phyloP scores from a whole-genome alignment of 352 stramenopile genomes.

The Globisporangium heterothallicum region DNA sequence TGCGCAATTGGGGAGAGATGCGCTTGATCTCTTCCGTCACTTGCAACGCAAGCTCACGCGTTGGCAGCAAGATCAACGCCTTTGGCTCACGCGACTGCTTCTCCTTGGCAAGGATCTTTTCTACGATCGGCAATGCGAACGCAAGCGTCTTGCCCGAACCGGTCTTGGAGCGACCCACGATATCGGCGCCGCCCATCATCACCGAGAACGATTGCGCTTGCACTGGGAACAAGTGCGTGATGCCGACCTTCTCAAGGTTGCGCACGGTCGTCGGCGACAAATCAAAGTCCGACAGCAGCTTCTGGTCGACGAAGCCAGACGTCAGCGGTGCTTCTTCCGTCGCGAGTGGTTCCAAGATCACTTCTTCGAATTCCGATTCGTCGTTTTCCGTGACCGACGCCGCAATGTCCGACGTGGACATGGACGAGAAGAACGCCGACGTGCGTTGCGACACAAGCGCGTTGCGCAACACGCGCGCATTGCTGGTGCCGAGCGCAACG shows the following conservation, averaged over 20 bases:
- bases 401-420: conserved; percentile 35
- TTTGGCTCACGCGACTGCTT: conserved; percentile 52
- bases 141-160: conserved; percentile 66
- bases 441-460: conserved; percentile 50
- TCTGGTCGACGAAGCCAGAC: conserved; percentile 63
- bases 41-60: conserved; percentile 96
- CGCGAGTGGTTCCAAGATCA: conserved; percentile 39
- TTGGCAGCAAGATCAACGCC: conserved; percentile 95
- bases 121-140: conserved; percentile 75
- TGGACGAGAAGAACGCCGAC: conserved; percentile 12
- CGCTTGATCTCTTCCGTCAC: conserved; percentile 90
- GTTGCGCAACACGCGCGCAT: neutral
- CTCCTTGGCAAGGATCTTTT: conserved; percentile 53
- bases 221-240: conserved; percentile 82
- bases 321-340: conserved; percentile 2
- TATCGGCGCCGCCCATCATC: conserved; percentile 77
- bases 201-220: conserved; percentile 78
- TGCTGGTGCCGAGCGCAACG: conserved; percentile 5
- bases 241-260: conserved; percentile 56
- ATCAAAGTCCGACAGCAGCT: conserved; percentile 54
- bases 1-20: conserved; percentile 86
- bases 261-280: conserved; percentile 47
- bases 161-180: conserved; percentile 79
- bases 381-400: neutral
- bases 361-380: conserved; percentile 42